Evolutionary conservation across 192 early-diverging fungal species (phyloP).

Genomic region (Allomyces macrogynus): DNA sequence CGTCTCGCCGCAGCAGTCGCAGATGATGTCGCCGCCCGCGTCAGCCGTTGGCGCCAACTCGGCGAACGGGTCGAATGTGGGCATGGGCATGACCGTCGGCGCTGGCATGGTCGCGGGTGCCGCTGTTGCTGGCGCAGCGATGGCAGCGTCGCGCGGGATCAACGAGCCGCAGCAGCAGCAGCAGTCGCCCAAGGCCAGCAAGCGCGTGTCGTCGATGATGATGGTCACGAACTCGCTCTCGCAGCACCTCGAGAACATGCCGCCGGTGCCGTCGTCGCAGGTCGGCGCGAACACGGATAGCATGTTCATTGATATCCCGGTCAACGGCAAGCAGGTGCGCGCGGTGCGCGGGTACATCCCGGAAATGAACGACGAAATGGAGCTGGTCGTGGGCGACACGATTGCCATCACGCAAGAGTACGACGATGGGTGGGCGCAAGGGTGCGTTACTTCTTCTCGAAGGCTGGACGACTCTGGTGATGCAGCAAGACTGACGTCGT

Average conservation of each 20-base stretch:
- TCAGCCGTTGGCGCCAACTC: background rate
- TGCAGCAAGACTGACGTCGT: too few relatives aligned
- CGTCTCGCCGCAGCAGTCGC: background rate
- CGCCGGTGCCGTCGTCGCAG: background rate
- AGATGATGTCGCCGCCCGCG: background rate
- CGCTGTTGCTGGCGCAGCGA: too few relatives aligned
- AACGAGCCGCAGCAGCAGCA: background rate
- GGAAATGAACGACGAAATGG: background rate
- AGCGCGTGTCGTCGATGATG: background rate
- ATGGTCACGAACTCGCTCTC: background rate
- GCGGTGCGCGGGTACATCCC: background rate
- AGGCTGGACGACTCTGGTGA: too few relatives aligned
- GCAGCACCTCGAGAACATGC: too few relatives aligned
- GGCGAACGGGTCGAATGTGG: too few relatives aligned
- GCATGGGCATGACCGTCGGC: background rate
- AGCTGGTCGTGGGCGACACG: background rate
- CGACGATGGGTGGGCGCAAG: too few relatives aligned
- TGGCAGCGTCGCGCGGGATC: too few relatives aligned
- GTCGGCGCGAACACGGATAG: background rate
- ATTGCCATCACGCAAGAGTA: background rate
- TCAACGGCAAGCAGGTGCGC: background rate
- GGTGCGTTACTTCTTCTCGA: too few relatives aligned
- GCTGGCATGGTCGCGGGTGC: too few relatives aligned
- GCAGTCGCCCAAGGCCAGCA: background rate
- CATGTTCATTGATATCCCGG: background rate